phyloP scores from a whole-genome alignment of 108 stramenopile species.

The Nitzschia inconspicua region DNA sequence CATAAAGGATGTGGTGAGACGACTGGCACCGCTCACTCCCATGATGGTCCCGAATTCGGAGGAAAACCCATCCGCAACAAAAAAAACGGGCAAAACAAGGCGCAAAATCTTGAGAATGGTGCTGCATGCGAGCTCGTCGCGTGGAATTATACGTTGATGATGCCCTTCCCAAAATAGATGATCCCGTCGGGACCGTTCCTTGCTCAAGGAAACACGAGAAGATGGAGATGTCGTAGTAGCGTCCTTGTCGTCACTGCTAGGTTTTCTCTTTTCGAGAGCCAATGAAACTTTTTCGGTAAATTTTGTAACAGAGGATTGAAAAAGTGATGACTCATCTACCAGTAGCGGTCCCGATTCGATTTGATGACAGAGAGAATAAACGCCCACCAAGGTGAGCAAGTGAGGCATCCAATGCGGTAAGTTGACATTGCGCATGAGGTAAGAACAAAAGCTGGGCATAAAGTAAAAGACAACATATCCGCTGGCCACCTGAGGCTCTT shows the following conservation, averaged over 20 bases:
- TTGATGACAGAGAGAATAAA: constrained; percentile 19
- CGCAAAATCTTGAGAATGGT: constrained; percentile 13
- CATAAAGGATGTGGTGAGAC: constrained; percentile 25
- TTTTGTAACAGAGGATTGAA: too few species aligned
- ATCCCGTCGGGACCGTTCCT: too few species aligned
- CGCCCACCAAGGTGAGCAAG: constrained; percentile 11
- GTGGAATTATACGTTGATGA: too few species aligned
- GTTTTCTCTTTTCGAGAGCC: too few species aligned
- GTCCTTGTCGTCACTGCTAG: too few species aligned
- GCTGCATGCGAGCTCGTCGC: constrained; percentile 13
- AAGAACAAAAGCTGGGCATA: constrained; percentile 14
- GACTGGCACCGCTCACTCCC: constrained; percentile 20
- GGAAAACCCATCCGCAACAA: constrained; percentile 32
- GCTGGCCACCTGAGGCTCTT: constrained; percentile 14
- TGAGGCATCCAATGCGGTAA: constrained; percentile 41
- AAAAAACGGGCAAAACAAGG: constrained; percentile 17
- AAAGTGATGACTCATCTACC: neutral
- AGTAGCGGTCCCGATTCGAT: constrained; percentile 7
- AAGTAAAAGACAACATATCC: constrained; percentile 28
- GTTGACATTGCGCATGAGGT: constrained; percentile 1
- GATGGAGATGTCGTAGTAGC: too few species aligned
- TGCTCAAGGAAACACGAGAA: too few species aligned
- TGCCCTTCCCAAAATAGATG: too few species aligned
- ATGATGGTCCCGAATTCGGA: constrained; percentile 26
- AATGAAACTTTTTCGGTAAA: too few species aligned